Evolutionary conservation across 495 filamentous ascomycete genomes (phyloP).

Genomic region (Lindgomyces ingoldianus): DNA sequence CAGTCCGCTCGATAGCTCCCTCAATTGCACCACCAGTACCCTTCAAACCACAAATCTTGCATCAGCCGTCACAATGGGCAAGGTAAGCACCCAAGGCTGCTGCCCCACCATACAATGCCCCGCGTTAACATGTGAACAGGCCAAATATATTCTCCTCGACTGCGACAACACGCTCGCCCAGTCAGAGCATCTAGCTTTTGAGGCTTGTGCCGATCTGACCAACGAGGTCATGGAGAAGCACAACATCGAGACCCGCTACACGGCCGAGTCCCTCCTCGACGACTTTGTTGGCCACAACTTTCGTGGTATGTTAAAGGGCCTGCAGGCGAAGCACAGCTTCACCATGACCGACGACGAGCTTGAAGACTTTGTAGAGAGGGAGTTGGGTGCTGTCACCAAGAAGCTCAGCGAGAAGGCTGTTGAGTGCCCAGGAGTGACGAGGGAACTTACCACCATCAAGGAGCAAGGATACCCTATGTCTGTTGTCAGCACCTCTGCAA

Average conservation of each 20-base stretch:
- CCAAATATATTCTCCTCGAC: conserved; percentile 85
- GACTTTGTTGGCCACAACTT: conserved; percentile 98
- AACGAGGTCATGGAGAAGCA: conserved; percentile 81
- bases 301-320: conserved; percentile 79
- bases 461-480: conserved; percentile 69
- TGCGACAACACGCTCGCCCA: conserved; percentile 98
- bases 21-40: conserved; percentile 1
- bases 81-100: conserved; percentile 1
- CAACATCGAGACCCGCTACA: conserved; percentile 71
- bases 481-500: conserved; percentile 79
- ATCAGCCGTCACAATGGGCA: conserved; percentile 28
- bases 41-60: background rate
- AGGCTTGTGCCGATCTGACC: conserved; percentile 88
- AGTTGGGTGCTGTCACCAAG: conserved; percentile 80
- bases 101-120: conserved; percentile 21
- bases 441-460: conserved; percentile 66
- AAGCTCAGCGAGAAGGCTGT: conserved; percentile 71
- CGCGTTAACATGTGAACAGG: conserved; percentile 49
- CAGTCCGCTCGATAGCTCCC: too few relatives aligned
- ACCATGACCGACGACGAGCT: conserved; percentile 66
- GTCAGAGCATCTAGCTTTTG: conserved; percentile 89
- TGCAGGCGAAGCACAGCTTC: conserved; percentile 77
- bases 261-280: conserved; percentile 71
- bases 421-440: conserved; percentile 73
- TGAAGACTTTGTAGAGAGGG: conserved; percentile 72